phyloP scores from a whole-genome alignment of 805 yeast species.

The Kurtzmaniella cleridarum region DNA sequence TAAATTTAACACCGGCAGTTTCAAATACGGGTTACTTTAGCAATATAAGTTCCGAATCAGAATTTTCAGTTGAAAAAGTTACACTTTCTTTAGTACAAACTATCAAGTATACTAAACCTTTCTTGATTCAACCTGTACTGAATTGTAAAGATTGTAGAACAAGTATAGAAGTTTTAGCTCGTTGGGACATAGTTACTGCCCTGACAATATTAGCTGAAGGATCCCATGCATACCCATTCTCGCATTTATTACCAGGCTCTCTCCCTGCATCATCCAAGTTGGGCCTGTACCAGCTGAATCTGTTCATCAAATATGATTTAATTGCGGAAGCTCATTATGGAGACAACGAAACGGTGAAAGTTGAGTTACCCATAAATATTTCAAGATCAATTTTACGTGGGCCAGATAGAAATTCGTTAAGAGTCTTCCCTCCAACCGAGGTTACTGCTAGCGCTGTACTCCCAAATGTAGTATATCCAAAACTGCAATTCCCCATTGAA shows the following conservation, averaged over 20 bases:
- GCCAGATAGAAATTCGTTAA: slow-evolving; percentile 76
- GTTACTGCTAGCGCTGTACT: slow-evolving; percentile 81
- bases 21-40: slow-evolving; percentile 3
- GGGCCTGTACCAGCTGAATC: slow-evolving; percentile 44
- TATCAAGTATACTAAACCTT: slow-evolving; percentile 61
- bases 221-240: slow-evolving; percentile 85
- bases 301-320: slow-evolving; percentile 67
- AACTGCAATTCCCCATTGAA: slow-evolving; percentile 79
- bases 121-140: slow-evolving; percentile 46
- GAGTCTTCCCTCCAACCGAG: slow-evolving; percentile 95
- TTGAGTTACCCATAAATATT: slow-evolving; percentile 63
- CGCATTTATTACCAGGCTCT: slow-evolving; percentile 82
- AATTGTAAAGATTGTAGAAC: slow-evolving; percentile 56
- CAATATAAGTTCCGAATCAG: slow-evolving; percentile 11
- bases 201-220: slow-evolving; percentile 58
- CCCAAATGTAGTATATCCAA: slow-evolving; percentile 87
- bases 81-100: slow-evolving; percentile 69
- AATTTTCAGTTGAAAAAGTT: slow-evolving; percentile 51
- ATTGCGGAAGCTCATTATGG: slow-evolving; percentile 49
- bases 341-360: slow-evolving; percentile 15
- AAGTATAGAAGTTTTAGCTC: slow-evolving; percentile 59
- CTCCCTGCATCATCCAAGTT: slow-evolving; percentile 75
- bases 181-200: slow-evolving; percentile 78
- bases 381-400: slow-evolving; percentile 75
- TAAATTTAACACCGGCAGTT: slow-evolving; percentile 1